Evolutionary conservation across 1,139 yeast genomes (phyloP).

Genomic region (Debaryomyces singareniensis): DNA sequence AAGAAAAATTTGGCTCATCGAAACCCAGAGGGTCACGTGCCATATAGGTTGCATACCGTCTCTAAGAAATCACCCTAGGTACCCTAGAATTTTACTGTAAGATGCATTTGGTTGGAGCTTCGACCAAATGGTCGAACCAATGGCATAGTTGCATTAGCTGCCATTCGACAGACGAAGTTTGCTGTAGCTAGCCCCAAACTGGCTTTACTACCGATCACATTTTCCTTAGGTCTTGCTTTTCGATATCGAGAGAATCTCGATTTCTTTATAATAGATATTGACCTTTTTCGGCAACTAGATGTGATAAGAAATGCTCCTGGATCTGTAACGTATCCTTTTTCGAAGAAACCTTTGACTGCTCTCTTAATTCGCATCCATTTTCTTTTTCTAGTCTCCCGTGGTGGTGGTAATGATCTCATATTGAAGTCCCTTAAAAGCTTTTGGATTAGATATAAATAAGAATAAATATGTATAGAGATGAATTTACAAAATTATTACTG

Average conservation of each 20-base stretch:
- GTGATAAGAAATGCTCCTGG: constrained; percentile 19
- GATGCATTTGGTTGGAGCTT: constrained; percentile 10
- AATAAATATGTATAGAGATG: too few species aligned
- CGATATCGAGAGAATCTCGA: constrained; percentile 19
- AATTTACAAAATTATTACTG: too few species aligned
- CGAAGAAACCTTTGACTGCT: constrained; percentile 20
- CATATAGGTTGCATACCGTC: neutral
- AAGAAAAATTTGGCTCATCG: neutral
- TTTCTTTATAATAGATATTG: constrained; percentile 19
- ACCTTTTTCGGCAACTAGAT: constrained; percentile 8
- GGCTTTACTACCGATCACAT: constrained; percentile 16
- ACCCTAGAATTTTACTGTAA: constrained; percentile 12
- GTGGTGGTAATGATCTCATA: constrained; percentile 44
- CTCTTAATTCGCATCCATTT: constrained; percentile 32
- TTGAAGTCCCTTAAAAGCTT: too few species aligned
- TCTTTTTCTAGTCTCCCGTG: constrained; percentile 30
- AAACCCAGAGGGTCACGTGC: neutral
- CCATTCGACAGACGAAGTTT: constrained; percentile 18
- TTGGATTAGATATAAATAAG: too few species aligned
- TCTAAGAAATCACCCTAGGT: neutral
- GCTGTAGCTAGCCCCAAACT: constrained; percentile 20
- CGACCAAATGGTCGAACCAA: constrained; percentile 10
- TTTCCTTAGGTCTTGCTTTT: constrained; percentile 9
- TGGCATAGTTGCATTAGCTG: constrained; percentile 18
- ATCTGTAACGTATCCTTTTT: constrained; percentile 24